phyloP scores from a whole-genome alignment of 2,329 filamentous ascomycete species.

The Colletotrichum cuscutae region DNA sequence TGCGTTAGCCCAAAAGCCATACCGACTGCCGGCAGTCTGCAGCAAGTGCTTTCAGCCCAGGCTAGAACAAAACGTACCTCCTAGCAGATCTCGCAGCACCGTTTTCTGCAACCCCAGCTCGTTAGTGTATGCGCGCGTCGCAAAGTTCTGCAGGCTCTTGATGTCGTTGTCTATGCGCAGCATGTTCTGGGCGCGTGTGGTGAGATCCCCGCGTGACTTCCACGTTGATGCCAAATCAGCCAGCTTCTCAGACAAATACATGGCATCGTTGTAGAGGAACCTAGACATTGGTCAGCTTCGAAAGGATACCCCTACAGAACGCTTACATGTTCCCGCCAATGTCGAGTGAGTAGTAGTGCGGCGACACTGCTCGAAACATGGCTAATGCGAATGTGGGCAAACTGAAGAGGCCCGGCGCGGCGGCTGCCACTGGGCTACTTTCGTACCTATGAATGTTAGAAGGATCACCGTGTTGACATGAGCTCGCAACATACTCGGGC shows the following conservation, averaged over 20 bases:
- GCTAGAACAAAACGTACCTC: conserved; percentile 48
- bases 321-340: conserved; percentile 72
- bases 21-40: neutral
- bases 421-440: conserved; percentile 70
- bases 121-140: conserved; percentile 68
- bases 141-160: conserved; percentile 68
- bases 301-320: neutral
- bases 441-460: conserved; percentile 46
- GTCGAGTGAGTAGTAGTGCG: conserved; percentile 75
- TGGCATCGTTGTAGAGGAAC: conserved; percentile 75
- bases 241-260: conserved; percentile 70
- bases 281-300: conserved; percentile 47
- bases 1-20: conserved; percentile 11
- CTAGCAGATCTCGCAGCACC: conserved; percentile 69
- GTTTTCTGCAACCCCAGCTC: conserved; percentile 71
- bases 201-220: conserved; percentile 64
- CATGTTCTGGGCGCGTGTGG: conserved; percentile 61
- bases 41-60: neutral
- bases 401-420: conserved; percentile 75
- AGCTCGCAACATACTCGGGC: conserved; percentile 52
- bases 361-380: conserved; percentile 82
- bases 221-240: conserved; percentile 59
- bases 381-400: conserved; percentile 79
- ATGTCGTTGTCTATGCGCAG: conserved; percentile 70
- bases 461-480: neutral